Evolutionary conservation across 1,284 basidiomycete genomes (phyloP).

Genomic region (Malassezia globosa): DNA sequence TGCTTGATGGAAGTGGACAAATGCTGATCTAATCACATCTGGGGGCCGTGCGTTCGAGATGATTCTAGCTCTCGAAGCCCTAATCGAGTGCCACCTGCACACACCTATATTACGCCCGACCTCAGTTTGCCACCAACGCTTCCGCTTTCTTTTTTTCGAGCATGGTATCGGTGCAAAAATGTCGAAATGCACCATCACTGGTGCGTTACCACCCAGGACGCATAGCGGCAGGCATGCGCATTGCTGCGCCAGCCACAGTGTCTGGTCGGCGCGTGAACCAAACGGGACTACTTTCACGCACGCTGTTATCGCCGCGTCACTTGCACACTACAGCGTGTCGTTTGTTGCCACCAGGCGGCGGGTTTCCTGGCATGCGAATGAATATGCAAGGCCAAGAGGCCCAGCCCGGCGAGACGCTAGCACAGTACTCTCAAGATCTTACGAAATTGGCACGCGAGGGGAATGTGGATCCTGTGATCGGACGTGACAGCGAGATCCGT

Average conservation of each 20-base stretch:
- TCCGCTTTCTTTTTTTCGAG: neutral
- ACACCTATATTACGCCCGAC: neutral
- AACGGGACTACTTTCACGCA: neutral
- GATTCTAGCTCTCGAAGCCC: constrained; percentile 1
- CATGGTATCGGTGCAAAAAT: constrained; percentile 1
- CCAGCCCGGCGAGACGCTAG: constrained; percentile 22
- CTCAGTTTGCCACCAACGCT: neutral
- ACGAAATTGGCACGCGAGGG: constrained; percentile 27
- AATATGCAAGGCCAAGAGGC: constrained; percentile 16
- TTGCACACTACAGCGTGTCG: constrained; percentile 13
- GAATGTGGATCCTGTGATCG: constrained; percentile 50
- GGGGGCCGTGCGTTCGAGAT: constrained; percentile 12
- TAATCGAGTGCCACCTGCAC: neutral
- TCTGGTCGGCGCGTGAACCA: no score
- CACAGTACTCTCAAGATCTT: constrained; percentile 24
- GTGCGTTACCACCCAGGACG: neutral
- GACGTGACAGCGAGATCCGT: constrained; percentile 60
- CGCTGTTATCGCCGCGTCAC: neutral
- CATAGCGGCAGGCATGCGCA: neutral
- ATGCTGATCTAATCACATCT: constrained; percentile 3
- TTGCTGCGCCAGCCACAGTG: constrained; percentile 1
- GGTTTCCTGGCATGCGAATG: constrained; percentile 19
- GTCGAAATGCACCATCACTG: neutral
- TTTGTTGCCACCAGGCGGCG: constrained; percentile 15
- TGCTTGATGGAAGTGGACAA: no score